A percentile compares a stretch with the other conserved stretches of the same genome.
These are phyloP conservation scores for Chalara sp. DNA, from an alignment of 2,329 filamentous ascomycete genomes.

Conservation along the genomic window DNA sequence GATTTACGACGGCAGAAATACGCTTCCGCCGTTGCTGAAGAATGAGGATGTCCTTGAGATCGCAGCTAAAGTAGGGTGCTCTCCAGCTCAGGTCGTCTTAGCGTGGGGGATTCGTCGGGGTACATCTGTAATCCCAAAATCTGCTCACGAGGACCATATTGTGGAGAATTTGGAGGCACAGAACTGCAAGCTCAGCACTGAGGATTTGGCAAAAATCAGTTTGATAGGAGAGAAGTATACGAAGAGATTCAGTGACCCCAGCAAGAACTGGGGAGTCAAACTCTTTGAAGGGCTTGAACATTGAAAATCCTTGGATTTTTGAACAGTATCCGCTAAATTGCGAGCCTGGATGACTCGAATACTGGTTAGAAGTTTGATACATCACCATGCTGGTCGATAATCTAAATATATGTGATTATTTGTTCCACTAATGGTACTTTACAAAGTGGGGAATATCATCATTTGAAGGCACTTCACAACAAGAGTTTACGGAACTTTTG, in stretches of 20 bases:
- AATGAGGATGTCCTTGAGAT: conserved; percentile 34
- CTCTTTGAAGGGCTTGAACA: conserved; percentile 13
- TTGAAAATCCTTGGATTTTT: background rate
- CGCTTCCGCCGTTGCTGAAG: conserved; percentile 28
- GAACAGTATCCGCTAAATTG: no score
- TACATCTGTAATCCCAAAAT: conserved; percentile 45
- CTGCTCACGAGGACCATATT: conserved; percentile 35
- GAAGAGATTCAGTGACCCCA: conserved; percentile 23
- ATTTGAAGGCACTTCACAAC: no score
- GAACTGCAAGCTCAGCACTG: conserved; percentile 33
- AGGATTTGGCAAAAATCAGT: conserved; percentile 32
- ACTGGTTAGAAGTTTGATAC: no score
- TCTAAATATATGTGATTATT: no score
- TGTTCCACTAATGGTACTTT: no score
- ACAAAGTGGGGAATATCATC: no score
- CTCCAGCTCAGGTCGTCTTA: conserved; percentile 37
- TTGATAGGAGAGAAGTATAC: conserved; percentile 25
- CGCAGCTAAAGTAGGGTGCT: conserved; percentile 34
- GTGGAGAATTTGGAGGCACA: conserved; percentile 41
- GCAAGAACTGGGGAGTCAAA: conserved; percentile 29
- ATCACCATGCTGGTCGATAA: no score
- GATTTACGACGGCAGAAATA: conserved; percentile 30
- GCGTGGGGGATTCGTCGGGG: conserved; percentile 42
- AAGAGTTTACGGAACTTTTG: no score
- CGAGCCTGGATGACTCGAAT: no score